These are phyloP conservation scores for Gloeopeniophorella convolvens DNA, from an alignment of 768 basidiomycete genomes.

Conservation along the genomic window DNA sequence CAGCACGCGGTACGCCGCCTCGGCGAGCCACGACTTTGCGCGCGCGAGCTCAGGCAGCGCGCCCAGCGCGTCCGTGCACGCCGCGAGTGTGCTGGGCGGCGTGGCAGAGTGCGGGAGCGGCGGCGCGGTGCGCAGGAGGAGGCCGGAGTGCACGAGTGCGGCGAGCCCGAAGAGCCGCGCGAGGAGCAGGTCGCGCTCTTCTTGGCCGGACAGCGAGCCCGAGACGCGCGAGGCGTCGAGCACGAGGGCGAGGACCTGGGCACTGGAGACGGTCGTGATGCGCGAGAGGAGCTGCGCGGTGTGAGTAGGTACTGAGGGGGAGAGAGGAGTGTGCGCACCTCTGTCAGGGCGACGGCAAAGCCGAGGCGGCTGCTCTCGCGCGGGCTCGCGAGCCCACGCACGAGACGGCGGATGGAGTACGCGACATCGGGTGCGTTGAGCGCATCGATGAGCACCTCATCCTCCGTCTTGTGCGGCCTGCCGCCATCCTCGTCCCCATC, in stretches of 20 bases:
- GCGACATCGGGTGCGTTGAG: slow-evolving; percentile 87
- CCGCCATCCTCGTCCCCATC: slow-evolving; percentile 27
- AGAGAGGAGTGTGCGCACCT: slow-evolving; percentile 45
- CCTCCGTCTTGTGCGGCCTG: slow-evolving; percentile 37
- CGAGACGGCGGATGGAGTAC: slow-evolving; percentile 82
- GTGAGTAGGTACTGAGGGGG: slow-evolving; percentile 9
- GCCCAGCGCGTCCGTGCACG: slow-evolving; percentile 52
- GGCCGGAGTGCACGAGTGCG: slow-evolving; percentile 77
- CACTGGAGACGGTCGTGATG: slow-evolving; percentile 68
- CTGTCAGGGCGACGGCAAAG: slow-evolving; percentile 93
- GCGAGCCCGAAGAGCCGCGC: slow-evolving; percentile 88
- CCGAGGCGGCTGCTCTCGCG: slow-evolving; percentile 91
- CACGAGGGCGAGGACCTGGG: slow-evolving; percentile 72
- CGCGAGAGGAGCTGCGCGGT: slow-evolving; percentile 63
- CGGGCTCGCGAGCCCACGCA: slow-evolving; percentile 86
- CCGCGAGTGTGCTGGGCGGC: slow-evolving; percentile 47
- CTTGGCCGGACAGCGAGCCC: slow-evolving; percentile 79
- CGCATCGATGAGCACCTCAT: slow-evolving; percentile 47
- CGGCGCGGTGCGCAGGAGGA: slow-evolving; percentile 59
- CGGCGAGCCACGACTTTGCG: slow-evolving; percentile 85
- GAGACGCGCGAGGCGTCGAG: slow-evolving; percentile 63
- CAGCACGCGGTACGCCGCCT: slow-evolving; percentile 86
- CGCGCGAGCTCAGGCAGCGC: slow-evolving; percentile 66
- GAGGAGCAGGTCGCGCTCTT: slow-evolving; percentile 89
- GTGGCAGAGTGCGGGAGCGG: slow-evolving; percentile 50